A percentile compares a stretch with the other conserved stretches of the same genome.
phyloP scores from a whole-genome alignment of 2,329 filamentous ascomycete genomes.

The Monosporascus sp. region DNA sequence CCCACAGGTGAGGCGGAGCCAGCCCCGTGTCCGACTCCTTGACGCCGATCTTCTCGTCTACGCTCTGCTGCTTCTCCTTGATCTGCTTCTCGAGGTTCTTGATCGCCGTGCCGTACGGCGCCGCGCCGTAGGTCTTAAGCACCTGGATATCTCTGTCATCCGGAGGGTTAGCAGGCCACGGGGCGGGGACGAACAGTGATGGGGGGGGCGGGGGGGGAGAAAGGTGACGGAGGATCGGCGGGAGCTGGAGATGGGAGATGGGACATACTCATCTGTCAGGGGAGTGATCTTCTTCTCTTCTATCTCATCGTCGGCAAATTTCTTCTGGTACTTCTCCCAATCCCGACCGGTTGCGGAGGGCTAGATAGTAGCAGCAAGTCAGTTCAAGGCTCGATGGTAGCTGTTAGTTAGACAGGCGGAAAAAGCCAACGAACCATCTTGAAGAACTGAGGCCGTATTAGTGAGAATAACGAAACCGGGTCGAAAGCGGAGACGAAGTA shows the following conservation, averaged over 20 bases:
- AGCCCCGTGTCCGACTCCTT: slow-evolving; percentile 99
- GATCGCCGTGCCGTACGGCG: slow-evolving; percentile 86
- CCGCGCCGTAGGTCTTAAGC: slow-evolving; percentile 96
- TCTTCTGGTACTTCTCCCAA: slow-evolving; percentile 99
- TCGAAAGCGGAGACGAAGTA: no score
- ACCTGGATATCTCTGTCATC: slow-evolving; percentile 90
- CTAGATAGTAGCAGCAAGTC: slow-evolving; percentile 38
- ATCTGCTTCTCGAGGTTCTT: slow-evolving; percentile 99
- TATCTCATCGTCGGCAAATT: slow-evolving; percentile 90
- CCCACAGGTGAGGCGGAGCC: slow-evolving; percentile 97
- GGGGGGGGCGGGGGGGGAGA: slow-evolving; percentile 12
- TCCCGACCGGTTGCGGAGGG: slow-evolving; percentile 87
- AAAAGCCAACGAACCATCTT: background rate
- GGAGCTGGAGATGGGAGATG: background rate
- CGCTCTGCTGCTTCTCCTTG: slow-evolving; percentile 96
- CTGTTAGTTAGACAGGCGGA: slow-evolving; percentile 18
- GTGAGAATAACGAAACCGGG: background rate
- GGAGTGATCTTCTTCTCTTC: slow-evolving; percentile 99
- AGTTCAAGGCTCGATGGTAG: slow-evolving; percentile 33
- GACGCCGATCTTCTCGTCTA: slow-evolving; percentile 96
- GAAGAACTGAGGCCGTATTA: background rate
- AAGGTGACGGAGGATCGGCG: background rate
- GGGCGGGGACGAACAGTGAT: slow-evolving; percentile 23
- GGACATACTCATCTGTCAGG: slow-evolving; percentile 83
- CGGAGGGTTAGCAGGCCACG: slow-evolving; percentile 13